Conservation (phyloP, 176 grass and related monocot species). For the Eleusine coracana region DNA sequence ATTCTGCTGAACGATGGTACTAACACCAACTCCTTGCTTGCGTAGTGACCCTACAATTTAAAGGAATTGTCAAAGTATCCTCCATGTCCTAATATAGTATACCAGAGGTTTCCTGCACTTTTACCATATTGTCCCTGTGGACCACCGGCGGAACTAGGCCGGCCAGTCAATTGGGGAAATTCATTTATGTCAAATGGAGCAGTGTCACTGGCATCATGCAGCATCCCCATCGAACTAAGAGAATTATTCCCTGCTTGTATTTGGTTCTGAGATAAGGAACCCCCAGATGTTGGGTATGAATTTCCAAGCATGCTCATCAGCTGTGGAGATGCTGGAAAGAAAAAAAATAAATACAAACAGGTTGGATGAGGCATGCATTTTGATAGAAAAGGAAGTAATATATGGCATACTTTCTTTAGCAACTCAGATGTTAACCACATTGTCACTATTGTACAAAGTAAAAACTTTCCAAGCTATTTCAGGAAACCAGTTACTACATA, state of each 20-base stretch:
- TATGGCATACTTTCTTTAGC: background rate
- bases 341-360: background rate
- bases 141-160: conserved; percentile 89
- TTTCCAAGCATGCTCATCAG: conserved; percentile 87
- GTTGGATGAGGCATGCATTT: conserved; percentile 26
- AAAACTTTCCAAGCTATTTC: conserved; percentile 7
- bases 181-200: conserved; percentile 97
- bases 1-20: conserved; percentile 80
- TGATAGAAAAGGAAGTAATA: conserved; percentile 12
- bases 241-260: conserved; percentile 83
- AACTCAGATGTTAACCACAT: background rate
- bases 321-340: conserved; percentile 57
- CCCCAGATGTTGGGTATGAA: conserved; percentile 81
- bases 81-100: conserved; percentile 1
- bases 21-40: conserved; percentile 94
- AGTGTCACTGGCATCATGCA: conserved; percentile 76
- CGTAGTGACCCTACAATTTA: conserved; percentile 75
- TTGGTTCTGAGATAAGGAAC: conserved; percentile 82
- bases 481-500: background rate
- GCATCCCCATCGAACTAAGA: conserved; percentile 87
- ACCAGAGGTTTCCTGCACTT: conserved; percentile 17
- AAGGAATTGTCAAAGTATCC: conserved; percentile 19
- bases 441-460: conserved; percentile 23
- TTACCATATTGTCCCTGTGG: conserved; percentile 98
- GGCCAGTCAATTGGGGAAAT: conserved; percentile 91